These are phyloP conservation scores for Nakaseomyces sp. DNA, from an alignment of 1,139 yeast genomes.

Conservation along the genomic window DNA sequence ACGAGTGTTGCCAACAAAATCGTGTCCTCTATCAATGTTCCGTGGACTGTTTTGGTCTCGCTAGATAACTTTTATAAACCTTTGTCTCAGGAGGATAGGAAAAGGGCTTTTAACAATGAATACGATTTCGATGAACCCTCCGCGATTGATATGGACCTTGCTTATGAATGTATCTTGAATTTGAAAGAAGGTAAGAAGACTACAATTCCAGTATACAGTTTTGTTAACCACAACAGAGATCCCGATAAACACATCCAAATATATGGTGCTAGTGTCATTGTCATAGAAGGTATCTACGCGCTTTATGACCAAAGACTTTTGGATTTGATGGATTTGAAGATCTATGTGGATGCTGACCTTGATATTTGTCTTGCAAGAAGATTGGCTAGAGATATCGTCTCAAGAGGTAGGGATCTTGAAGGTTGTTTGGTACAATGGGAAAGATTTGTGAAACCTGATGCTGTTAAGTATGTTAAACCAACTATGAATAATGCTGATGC, in stretches of 20 bases:
- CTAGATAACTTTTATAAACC: constrained; percentile 88
- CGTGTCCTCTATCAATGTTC: constrained; percentile 72
- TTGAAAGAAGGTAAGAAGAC: constrained; percentile 57
- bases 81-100: constrained; percentile 49
- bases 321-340: constrained; percentile 73
- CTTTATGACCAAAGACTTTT: constrained; percentile 61
- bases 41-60: constrained; percentile 91
- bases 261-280: constrained; percentile 92
- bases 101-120: constrained; percentile 53
- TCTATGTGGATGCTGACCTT: constrained; percentile 88
- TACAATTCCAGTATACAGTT: constrained; percentile 80
- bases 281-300: constrained; percentile 86
- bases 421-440: constrained; percentile 90
- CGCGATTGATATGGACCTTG: constrained; percentile 68
- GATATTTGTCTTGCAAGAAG: constrained; percentile 88
- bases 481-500: constrained; percentile 78
- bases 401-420: constrained; percentile 72
- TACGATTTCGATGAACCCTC: constrained; percentile 84
- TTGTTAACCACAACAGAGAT: constrained; percentile 63
- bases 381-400: constrained; percentile 73
- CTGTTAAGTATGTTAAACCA: constrained; percentile 65
- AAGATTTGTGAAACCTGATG: constrained; percentile 83
- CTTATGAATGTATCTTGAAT: constrained; percentile 53
- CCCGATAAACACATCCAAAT: constrained; percentile 54
- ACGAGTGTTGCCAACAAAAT: constrained; percentile 84